phyloP scores from a whole-genome alignment of 495 filamentous ascomycete genomes.

The Acidiella bohemica region DNA sequence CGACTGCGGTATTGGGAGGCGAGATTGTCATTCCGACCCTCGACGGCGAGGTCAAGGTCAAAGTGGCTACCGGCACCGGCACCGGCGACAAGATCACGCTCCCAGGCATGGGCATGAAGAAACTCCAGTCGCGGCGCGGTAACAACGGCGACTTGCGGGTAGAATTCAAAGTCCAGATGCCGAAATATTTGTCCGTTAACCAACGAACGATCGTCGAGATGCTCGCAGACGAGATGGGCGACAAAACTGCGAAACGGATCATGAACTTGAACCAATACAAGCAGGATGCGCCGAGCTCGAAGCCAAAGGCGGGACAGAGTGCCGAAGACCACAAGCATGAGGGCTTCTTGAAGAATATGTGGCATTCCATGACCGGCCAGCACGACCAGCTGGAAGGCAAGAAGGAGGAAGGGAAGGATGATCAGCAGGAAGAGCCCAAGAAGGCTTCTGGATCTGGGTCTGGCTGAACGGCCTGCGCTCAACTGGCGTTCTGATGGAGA shows the following conservation, averaged over 20 bases:
- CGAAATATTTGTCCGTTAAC: slow-evolving; percentile 77
- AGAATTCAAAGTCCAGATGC: slow-evolving; percentile 90
- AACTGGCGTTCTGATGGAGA: too few species aligned
- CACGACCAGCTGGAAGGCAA: slow-evolving; percentile 35
- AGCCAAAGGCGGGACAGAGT: background rate
- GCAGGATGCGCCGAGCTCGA: slow-evolving; percentile 24
- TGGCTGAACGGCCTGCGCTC: too few species aligned
- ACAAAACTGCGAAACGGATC: slow-evolving; percentile 78
- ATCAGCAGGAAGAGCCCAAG: slow-evolving; percentile 39
- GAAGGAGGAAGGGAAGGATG: slow-evolving; percentile 21
- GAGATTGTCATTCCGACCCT: slow-evolving; percentile 81
- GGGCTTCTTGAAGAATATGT: slow-evolving; percentile 76
- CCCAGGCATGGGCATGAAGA: slow-evolving; percentile 82
- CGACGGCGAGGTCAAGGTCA: slow-evolving; percentile 76
- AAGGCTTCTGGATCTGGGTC: slow-evolving; percentile 44
- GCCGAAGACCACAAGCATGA: slow-evolving; percentile 51
- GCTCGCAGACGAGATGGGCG: slow-evolving; percentile 85
- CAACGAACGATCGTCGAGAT: slow-evolving; percentile 88
- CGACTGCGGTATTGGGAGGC: slow-evolving; percentile 83
- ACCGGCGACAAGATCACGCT: slow-evolving; percentile 86
- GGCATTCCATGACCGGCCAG: slow-evolving; percentile 76
- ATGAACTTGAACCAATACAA: slow-evolving; percentile 55
- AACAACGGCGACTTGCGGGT: slow-evolving; percentile 71
- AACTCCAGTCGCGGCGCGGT: slow-evolving; percentile 42
- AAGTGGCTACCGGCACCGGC: slow-evolving; percentile 76